Percentiles rank a stretch among this genome's conserved stretches.
Conservation (phyloP, 345 rosid species). For the Camelina sativa region DNA sequence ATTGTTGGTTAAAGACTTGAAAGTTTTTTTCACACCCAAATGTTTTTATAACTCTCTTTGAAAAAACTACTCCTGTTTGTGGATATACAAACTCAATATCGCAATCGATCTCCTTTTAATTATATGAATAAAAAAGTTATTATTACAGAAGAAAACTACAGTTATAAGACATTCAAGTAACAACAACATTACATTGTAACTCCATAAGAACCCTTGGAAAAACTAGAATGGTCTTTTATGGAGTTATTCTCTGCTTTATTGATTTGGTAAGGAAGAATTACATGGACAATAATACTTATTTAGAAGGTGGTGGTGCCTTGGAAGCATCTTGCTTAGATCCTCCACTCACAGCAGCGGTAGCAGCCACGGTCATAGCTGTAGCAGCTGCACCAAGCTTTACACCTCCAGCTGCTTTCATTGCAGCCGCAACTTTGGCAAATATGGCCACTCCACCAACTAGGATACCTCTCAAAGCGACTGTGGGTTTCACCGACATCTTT, state of each 20-base stretch:
- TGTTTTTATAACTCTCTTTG: no score
- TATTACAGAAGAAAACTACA: slow-evolving; percentile 7
- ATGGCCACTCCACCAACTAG: slow-evolving; percentile 82
- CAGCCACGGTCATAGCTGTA: slow-evolving; percentile 82
- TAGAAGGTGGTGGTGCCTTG: slow-evolving; percentile 33
- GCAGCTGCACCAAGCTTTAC: slow-evolving; percentile 89
- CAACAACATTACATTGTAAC: neutral
- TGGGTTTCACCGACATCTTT: slow-evolving; percentile 85
- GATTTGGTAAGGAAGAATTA: slow-evolving; percentile 30
- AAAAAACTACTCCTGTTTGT: slow-evolving; percentile 5
- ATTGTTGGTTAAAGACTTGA: no score
- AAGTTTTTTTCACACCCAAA: no score
- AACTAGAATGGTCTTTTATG: slow-evolving; percentile 1
- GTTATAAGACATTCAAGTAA: neutral
- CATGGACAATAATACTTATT: slow-evolving; percentile 16
- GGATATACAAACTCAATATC: neutral
- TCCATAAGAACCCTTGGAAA: slow-evolving; percentile 23
- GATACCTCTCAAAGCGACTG: slow-evolving; percentile 81
- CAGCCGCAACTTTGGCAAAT: slow-evolving; percentile 78
- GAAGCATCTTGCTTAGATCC: slow-evolving; percentile 62
- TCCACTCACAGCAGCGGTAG: slow-evolving; percentile 68
- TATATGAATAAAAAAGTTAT: neutral
- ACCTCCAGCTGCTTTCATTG: slow-evolving; percentile 89
- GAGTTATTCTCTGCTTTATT: slow-evolving; percentile 22
- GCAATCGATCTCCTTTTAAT: neutral